Evolutionary conservation across 2,329 filamentous ascomycete species (phyloP), one percentile per base, ranked within the genome.

Genomic region (Botrytis elliptica): DNA sequence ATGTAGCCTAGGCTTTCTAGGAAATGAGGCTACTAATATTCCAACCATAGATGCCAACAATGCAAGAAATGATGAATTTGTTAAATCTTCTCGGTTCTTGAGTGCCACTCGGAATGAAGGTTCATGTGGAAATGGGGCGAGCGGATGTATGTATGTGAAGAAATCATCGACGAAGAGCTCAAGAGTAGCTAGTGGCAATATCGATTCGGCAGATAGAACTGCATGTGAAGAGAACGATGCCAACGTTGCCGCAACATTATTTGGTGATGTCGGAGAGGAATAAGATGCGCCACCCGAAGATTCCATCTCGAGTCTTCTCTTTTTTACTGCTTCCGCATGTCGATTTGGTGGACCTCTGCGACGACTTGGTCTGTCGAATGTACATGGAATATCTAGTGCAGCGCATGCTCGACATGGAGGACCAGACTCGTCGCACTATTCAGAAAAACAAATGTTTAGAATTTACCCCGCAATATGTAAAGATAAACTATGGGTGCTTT

Each of bases 131-230:
- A 95, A 94, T 0, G 92, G 92, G 74, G 88, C 89, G 14, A 95
- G 86, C 1, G 92, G 92, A 78, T 94, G 91, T 71, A 94, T 91
- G 80, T 94, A 94, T 29, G 91, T 93, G 83, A 94, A 95, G 85
- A 93, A 95, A 83, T 95, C 92, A 81, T 94, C 91, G 73, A 95
- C 88, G 25, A 94, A 85, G 3, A 91, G 86, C 78, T 91, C 87
- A 70, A 95, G 84, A 18, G 91, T 89, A 12, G 88, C 87, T 81
- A 91, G 85, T 0, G 92, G 90, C 59, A 91, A 92, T 75, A 95
- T 94, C 2, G 88, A 85, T 79, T 95, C 92, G 66, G 90, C 88
- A 74, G 89, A 87, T 22, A 89, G 80, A n/a, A 82, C 80, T 42
- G 78, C 79, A n/a, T 79, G 77, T 2, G 79, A 79, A 25, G 80